phyloP scores from a whole-genome alignment of 2,329 filamentous ascomycete species.

The Aspergillus versicolor region DNA sequence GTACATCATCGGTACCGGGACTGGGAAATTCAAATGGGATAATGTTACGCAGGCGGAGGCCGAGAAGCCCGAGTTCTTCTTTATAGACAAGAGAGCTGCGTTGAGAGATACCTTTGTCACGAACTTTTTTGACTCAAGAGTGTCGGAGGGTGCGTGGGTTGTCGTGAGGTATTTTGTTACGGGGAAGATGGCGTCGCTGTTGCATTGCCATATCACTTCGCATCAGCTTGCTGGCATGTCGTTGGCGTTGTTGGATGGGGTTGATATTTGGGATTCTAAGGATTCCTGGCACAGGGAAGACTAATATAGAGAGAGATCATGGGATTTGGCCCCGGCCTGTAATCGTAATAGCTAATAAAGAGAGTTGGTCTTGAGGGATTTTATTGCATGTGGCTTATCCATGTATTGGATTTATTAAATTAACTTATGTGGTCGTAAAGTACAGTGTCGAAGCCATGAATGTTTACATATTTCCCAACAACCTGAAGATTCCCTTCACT shows the following conservation, averaged over 20 bases:
- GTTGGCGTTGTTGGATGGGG: conserved; percentile 48
- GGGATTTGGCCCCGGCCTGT: no score
- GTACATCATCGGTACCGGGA: conserved; percentile 44
- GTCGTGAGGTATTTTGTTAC: conserved; percentile 47
- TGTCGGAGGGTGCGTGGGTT: conserved; percentile 38
- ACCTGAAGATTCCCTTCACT: conserved; percentile 35
- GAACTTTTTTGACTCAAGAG: conserved; percentile 11
- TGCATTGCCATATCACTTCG: conserved; percentile 53
- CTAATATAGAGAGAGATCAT: no score
- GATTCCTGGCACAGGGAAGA: background rate
- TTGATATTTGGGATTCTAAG: conserved; percentile 43
- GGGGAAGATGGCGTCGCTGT: conserved; percentile 48
- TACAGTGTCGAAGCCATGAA: background rate
- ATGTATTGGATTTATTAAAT: background rate
- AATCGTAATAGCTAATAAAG: background rate
- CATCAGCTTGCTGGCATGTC: conserved; percentile 52
- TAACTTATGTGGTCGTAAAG: background rate
- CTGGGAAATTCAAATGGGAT: conserved; percentile 40
- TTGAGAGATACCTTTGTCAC: conserved; percentile 45
- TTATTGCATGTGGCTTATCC: background rate
- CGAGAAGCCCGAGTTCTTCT: conserved; percentile 43
- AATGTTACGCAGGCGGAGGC: conserved; percentile 42
- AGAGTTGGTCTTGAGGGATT: background rate
- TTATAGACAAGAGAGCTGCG: conserved; percentile 37
- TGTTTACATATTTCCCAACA: conserved; percentile 39